Percentiles rank a stretch among this genome's conserved stretches.
Evolutionary conservation across 2,329 filamentous ascomycete genomes (phyloP).

Genomic region (Claviceps citrina): DNA sequence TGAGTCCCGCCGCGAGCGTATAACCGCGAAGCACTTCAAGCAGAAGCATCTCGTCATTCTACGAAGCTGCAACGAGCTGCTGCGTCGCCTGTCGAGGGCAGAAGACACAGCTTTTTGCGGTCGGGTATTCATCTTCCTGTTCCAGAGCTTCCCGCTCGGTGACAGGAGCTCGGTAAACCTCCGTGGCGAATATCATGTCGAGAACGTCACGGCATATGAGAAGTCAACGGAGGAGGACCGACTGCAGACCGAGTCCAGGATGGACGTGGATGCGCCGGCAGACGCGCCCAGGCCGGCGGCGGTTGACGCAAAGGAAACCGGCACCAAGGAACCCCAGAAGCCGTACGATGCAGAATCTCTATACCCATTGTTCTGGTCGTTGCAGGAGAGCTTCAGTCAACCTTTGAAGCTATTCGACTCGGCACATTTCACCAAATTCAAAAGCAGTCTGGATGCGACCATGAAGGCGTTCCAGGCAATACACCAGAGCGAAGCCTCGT

Average conservation of each 20-base stretch:
- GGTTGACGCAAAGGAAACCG: constrained; percentile 6
- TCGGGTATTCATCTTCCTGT: constrained; percentile 94
- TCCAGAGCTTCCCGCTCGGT: constrained; percentile 90
- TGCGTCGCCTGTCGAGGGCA: constrained; percentile 84
- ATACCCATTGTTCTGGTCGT: constrained; percentile 85
- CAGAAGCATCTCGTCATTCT: constrained; percentile 80
- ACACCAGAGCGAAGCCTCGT: constrained; percentile 31
- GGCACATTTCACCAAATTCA: constrained; percentile 64
- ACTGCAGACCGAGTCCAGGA: constrained; percentile 19
- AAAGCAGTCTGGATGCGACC: constrained; percentile 54
- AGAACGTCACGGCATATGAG: constrained; percentile 80
- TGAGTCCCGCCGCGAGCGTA: constrained; percentile 78
- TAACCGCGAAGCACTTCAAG: constrained; percentile 66
- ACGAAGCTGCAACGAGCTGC: constrained; percentile 85
- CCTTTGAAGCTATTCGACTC: constrained; percentile 68
- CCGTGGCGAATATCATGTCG: constrained; percentile 85
- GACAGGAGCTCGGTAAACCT: constrained; percentile 97
- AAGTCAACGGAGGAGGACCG: constrained; percentile 21
- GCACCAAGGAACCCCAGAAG: constrained; percentile 34
- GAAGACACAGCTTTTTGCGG: constrained; percentile 97
- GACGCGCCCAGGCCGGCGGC: constrained; percentile 16
- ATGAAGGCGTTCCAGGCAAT: constrained; percentile 39
- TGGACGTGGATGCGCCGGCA: constrained; percentile 48
- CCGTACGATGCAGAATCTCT: constrained; percentile 52
- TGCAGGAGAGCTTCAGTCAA: constrained; percentile 84